phyloP scores from a whole-genome alignment of 2,329 filamentous ascomycete species.

The Alternaria sp. region DNA sequence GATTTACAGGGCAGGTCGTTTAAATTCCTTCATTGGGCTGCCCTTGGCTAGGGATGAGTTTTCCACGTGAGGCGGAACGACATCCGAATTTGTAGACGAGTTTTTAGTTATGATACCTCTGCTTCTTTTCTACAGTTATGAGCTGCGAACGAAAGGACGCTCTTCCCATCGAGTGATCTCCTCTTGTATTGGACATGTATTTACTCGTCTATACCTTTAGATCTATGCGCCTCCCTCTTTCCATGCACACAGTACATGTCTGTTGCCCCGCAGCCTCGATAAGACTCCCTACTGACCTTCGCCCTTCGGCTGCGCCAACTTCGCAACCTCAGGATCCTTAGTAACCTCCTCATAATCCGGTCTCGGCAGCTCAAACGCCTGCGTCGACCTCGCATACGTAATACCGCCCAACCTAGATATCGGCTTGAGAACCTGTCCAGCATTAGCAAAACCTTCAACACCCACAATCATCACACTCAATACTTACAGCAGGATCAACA shows the following conservation, averaged over 20 bases:
- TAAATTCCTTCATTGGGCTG: not conserved
- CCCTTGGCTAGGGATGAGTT: not conserved
- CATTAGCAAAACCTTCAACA: not conserved
- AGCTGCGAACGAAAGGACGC: not conserved
- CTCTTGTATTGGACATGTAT: not conserved
- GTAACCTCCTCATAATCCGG: conserved; percentile 56
- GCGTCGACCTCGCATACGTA: conserved; percentile 74
- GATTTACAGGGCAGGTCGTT: not conserved
- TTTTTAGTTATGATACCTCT: conserved; percentile 4
- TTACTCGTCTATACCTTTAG: not conserved
- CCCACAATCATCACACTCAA: not conserved
- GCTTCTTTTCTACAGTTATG: not conserved
- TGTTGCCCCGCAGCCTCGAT: not conserved
- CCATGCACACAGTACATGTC: not conserved
- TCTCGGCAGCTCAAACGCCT: conserved; percentile 74
- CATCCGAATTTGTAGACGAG: not conserved
- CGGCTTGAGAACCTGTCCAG: conserved; percentile 70
- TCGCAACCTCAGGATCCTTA: conserved; percentile 62
- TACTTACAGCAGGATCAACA: conserved; percentile 71
- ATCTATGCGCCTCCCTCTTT: not conserved
- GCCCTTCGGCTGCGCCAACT: conserved; percentile 52
- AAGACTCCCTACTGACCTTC: not conserved
- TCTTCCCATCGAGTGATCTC: not conserved
- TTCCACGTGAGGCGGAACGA: not conserved
- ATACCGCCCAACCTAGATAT: conserved; percentile 84